These are phyloP conservation scores for Graphium sp. DNA, from an alignment of 2,329 filamentous ascomycete species.

Conservation along the genomic window DNA sequence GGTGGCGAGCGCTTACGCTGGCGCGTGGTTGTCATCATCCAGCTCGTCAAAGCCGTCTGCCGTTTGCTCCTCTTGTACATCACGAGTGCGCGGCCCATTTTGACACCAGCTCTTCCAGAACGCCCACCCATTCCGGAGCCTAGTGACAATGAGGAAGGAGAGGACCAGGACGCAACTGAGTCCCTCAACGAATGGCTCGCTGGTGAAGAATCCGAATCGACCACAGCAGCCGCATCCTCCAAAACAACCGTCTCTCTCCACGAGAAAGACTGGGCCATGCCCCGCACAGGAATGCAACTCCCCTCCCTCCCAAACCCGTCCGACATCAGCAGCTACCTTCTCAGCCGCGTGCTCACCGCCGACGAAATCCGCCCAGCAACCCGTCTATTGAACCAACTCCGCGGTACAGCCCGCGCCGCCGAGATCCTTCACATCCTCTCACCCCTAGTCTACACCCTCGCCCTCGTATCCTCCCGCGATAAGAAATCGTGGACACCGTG, in stretches of 20 bases:
- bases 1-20: conserved; percentile 67
- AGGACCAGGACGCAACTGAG: conserved; percentile 19
- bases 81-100: conserved; percentile 66
- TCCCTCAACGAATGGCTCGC: conserved; percentile 23
- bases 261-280: conserved; percentile 69
- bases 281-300: conserved; percentile 74
- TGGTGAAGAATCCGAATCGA: conserved; percentile 15
- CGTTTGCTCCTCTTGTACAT: conserved; percentile 64
- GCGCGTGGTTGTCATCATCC: conserved; percentile 73
- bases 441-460: conserved; percentile 71
- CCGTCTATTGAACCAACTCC: conserved; percentile 67
- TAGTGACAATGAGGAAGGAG: conserved; percentile 23
- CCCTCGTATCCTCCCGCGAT: conserved; percentile 27
- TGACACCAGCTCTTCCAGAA: conserved; percentile 74
- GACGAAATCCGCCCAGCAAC: conserved; percentile 93
- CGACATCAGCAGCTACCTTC: conserved; percentile 75
- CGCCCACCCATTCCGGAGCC: conserved; percentile 53
- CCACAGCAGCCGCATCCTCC: conserved; percentile 7
- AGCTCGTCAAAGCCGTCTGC: conserved; percentile 75
- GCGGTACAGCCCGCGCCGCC: conserved; percentile 57
- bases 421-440: conserved; percentile 87
- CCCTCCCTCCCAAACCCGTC: conserved; percentile 66
- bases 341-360: conserved; percentile 79
- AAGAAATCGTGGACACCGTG: conserved; percentile 82
- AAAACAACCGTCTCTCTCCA: conserved; percentile 18